Percentiles rank a stretch among this genome's conserved stretches.
phyloP scores from a whole-genome alignment of 2,329 filamentous ascomycete species.

The Ophiosphaerella korrae region DNA sequence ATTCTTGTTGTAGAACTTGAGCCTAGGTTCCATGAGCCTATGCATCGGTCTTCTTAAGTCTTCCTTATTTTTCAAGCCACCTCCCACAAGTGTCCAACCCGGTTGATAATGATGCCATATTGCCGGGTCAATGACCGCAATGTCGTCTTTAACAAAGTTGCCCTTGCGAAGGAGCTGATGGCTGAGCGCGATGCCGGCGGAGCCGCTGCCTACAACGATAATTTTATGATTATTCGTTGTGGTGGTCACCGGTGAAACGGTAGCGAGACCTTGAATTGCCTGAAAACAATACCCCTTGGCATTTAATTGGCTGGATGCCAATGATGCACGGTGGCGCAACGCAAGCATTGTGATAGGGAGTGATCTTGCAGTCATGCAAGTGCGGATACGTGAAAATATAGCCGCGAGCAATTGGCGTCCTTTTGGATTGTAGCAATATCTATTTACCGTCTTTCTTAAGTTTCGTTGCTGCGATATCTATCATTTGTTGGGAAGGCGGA shows the following conservation, averaged over 20 bases:
- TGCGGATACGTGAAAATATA: too few species aligned
- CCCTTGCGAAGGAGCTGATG: slow-evolving; percentile 69
- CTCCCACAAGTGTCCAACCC: slow-evolving; percentile 72
- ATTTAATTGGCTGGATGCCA: not conserved
- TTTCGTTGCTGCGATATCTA: too few species aligned
- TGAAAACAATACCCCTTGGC: not conserved
- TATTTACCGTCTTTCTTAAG: too few species aligned
- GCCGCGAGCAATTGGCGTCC: too few species aligned
- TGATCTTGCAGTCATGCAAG: too few species aligned
- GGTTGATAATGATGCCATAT: slow-evolving; percentile 71
- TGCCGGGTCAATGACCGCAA: slow-evolving; percentile 68
- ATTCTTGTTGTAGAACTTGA: slow-evolving; percentile 63
- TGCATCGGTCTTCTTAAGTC: slow-evolving; percentile 60
- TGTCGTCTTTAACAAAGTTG: slow-evolving; percentile 63
- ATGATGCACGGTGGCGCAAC: not conserved
- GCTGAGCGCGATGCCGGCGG: slow-evolving; percentile 68
- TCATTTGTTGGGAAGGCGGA: too few species aligned
- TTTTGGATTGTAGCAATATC: too few species aligned
- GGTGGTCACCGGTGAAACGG: slow-evolving; percentile 34
- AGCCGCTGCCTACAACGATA: slow-evolving; percentile 69
- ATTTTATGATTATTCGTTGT: slow-evolving; percentile 62
- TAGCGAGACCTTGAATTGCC: slow-evolving; percentile 23
- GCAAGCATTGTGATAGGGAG: too few species aligned
- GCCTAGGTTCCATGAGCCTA: slow-evolving; percentile 62
- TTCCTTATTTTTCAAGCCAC: slow-evolving; percentile 67